Evolutionary conservation across 2,329 filamentous ascomycete genomes (phyloP).

Genomic region (Didymella segeticola): DNA sequence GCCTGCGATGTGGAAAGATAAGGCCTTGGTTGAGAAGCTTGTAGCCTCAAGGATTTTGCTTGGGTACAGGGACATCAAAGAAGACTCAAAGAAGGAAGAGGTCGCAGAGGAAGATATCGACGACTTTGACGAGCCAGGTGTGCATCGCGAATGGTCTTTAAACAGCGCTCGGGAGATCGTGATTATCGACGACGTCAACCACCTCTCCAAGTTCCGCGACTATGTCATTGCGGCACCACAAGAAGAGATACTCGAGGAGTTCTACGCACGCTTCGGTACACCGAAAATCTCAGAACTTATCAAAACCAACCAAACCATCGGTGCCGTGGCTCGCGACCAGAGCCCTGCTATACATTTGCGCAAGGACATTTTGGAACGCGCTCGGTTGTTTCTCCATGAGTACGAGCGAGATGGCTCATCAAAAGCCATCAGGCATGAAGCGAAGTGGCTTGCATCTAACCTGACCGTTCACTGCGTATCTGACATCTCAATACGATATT

Average conservation of each 20-base stretch:
- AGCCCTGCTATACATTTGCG: constrained; percentile 72
- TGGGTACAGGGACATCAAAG: constrained; percentile 76
- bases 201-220: constrained; percentile 86
- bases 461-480: constrained; percentile 79
- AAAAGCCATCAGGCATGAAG: constrained; percentile 78
- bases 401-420: constrained; percentile 68
- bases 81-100: constrained; percentile 56
- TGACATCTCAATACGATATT: constrained; percentile 77
- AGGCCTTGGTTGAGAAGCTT: constrained; percentile 77
- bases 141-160: constrained; percentile 76
- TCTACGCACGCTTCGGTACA: constrained; percentile 83
- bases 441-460: constrained; percentile 89
- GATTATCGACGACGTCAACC: constrained; percentile 54
- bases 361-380: constrained; percentile 84
- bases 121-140: constrained; percentile 54
- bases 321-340: constrained; percentile 70
- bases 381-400: constrained; percentile 88
- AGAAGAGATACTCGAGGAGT: constrained; percentile 83
- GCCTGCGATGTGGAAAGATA: constrained; percentile 75
- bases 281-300: constrained; percentile 78
- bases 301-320: constrained; percentile 77
- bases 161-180: constrained; percentile 79
- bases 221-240: constrained; percentile 85
- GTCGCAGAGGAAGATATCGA: constrained; percentile 51
- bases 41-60: constrained; percentile 78